Base-by-base conservation (phyloP, 2,329 filamentous ascomycete genomes). In the Scedosporium minutisporum region DNA sequence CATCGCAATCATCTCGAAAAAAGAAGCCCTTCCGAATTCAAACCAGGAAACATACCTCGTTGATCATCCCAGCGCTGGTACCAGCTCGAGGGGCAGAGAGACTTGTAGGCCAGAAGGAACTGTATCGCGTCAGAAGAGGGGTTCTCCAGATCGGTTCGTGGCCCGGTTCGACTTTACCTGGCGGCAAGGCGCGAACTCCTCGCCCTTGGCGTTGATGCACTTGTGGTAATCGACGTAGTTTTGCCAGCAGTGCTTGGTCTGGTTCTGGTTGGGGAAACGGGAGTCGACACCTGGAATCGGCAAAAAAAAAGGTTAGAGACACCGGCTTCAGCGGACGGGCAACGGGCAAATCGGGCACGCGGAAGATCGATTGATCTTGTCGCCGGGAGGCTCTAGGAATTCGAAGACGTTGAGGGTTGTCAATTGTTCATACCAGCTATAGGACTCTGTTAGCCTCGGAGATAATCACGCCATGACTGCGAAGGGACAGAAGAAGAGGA, bases 201-300 rank as follows among this genome's bases (percentile, higher is more conserved):
- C 93, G 79, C 93, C 93, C 87, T 97, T 97, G 80, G 93, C 93
- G 76, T 88, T 83, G 79, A 97, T 92, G 84, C 95, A 99, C 87
- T 99, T 99, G 88, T 99, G 91, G 86, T 99, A 97, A 80, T 99
- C 95, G 82, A 99, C 95, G 82, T 99, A 99, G 87, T 99, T 99
- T 80, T 99, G 96, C 95, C 95, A 99, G 91, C 95, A 99, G 87
- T 99, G 93, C 89, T 97, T 97, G 81, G 93, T 89, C 83, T 95
- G 91, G 84, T 99, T 99, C 84, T 87, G 82, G 85, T 99, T 96
- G 75, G 95, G 95, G 83, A 97, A 99, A 78, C 95, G 93, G 79
- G 95, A 95, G 78, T 99, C 95, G 83, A 96, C 96, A 84, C 95
- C 95, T 97, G 59, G 14, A 33, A 18, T 38, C 58, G n/a, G 41